phyloP scores from a whole-genome alignment of 768 basidiomycete species.

The Thelephora ganbajun region DNA sequence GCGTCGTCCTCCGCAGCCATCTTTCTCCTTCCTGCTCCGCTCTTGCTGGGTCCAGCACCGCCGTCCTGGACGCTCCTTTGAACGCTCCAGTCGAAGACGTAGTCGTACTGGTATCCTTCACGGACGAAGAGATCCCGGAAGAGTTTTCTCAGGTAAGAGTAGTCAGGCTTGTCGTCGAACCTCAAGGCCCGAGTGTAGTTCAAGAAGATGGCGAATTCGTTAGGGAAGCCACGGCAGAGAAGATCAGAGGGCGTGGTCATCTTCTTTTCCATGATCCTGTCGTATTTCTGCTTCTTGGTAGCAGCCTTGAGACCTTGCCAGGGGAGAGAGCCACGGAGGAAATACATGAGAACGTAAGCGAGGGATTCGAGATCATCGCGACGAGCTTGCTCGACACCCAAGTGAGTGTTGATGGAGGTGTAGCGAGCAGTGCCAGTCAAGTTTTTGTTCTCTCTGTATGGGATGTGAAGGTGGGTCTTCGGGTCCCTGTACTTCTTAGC shows the following conservation, averaged over 20 bases:
- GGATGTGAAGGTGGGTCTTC: conserved; percentile 98
- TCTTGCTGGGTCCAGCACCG: conserved; percentile 45
- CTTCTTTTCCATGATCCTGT: conserved; percentile 99
- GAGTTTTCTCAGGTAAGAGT: conserved; percentile 97
- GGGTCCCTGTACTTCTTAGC: conserved; percentile 99
- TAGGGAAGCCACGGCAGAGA: conserved; percentile 98
- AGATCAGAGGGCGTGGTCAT: conserved; percentile 98
- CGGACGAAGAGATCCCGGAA: conserved; percentile 97
- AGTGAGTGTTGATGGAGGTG: conserved; percentile 97
- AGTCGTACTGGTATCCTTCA: conserved; percentile 98
- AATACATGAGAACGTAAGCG: conserved; percentile 99
- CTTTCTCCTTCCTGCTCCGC: conserved; percentile 53
- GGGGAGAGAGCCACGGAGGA: conserved; percentile 93
- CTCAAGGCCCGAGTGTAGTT: conserved; percentile 98
- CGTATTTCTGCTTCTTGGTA: conserved; percentile 99
- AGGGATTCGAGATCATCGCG: conserved; percentile 97
- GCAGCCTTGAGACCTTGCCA: conserved; percentile 99
- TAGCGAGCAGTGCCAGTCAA: conserved; percentile 97
- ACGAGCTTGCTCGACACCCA: conserved; percentile 96
- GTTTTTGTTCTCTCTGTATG: conserved; percentile 99
- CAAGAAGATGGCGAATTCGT: conserved; percentile 97
- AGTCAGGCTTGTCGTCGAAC: conserved; percentile 99
- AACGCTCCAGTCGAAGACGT: conserved; percentile 98
- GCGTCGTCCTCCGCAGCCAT: conserved; percentile 70
- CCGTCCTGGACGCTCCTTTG: conserved; percentile 66